Evolutionary conservation across 108 stramenopile genomes (phyloP), one percentile per base, ranked within the genome.

Genomic region (Ochromonas danica): DNA sequence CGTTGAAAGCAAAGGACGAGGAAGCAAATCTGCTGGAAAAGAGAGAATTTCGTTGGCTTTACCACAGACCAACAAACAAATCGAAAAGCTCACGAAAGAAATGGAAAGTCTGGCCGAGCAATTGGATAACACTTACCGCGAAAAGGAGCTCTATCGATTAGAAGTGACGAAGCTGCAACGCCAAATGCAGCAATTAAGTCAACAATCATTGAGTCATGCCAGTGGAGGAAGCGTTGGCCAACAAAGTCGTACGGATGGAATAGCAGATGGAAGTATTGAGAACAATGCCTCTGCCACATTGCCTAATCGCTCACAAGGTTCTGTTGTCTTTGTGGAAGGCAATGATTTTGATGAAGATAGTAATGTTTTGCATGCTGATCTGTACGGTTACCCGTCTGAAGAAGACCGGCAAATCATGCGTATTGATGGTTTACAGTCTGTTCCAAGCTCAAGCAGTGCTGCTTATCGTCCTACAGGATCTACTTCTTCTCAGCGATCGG

Each of bases 21-120:
- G 41, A 70, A 42, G 22, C 67, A 40, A 70, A 70, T 38, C 67
- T 6, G 6, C 67, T 42, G 14, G 67, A 42, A 70, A 70, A 14
- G 22, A 22, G 6, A 22, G 14, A 70, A 6, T 22, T 14, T 22
- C 6, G 67, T 42, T 40, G 67, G 67, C 6, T 70, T 22, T 51
- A 51, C 6, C 14, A 51, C 45, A 51, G 45, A 51, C 6, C 45
- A 14, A 14, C 45, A 51, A 51, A 51, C 45, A 51, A n/a, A n/a
- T n/a, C n/a, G n/a, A n/a, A n/a, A n/a, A n/a, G n/a, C n/a, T n/a
- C n/a, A n/a, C n/a, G n/a, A n/a, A n/a, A n/a, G 40, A 27, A 6
- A 36, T 60, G 3, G 72, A 75, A 10, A 6, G 6, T 28, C 72
- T 75, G 72, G 51, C 72, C 27, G 10, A 45, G 43, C 72, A 75